These are phyloP conservation scores for Danielia reshetovae DNA, from an alignment of 805 yeast genomes.

Conservation along the genomic window DNA sequence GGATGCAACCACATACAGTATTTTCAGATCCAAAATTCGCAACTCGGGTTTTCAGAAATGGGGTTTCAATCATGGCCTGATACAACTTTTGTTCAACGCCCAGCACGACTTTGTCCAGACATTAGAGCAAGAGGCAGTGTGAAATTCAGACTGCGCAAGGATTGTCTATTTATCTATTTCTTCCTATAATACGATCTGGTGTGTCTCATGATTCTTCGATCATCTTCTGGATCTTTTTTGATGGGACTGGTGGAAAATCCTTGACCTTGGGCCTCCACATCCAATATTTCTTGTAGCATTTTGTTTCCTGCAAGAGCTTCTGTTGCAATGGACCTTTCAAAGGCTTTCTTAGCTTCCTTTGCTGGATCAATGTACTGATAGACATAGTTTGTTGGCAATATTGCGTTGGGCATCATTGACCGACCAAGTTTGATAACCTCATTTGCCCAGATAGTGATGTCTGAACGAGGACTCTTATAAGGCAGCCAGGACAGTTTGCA, in stretches of 20 bases:
- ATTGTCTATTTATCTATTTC: constrained; percentile 3
- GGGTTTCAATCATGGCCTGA: no score
- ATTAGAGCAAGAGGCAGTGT: no score
- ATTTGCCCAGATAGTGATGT: constrained; percentile 58
- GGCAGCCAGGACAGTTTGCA: constrained; percentile 66
- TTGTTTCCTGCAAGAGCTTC: constrained; percentile 20
- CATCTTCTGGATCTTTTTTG: constrained; percentile 27
- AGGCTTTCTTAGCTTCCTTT: background rate
- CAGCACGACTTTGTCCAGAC: no score
- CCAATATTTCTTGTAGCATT: constrained; percentile 31
- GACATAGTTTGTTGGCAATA: constrained; percentile 34
- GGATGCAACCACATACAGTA: no score
- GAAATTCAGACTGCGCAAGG: no score
- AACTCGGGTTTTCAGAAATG: no score
- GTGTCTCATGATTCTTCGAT: constrained; percentile 28
- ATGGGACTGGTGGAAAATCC: constrained; percentile 16
- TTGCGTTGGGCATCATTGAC: constrained; percentile 54
- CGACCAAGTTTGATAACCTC: constrained; percentile 61
- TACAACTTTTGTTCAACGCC: no score
- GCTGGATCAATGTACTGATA: constrained; percentile 21
- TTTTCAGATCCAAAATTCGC: no score
- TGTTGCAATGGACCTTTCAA: background rate
- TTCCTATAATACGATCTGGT: constrained; percentile 37
- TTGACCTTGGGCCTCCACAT: constrained; percentile 7
- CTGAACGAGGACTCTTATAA: constrained; percentile 48